A percentile compares a stretch with the other conserved stretches of the same genome.
Conservation (phyloP, 1,139 yeast genomes). For the Sugiyamaella novakii region DNA sequence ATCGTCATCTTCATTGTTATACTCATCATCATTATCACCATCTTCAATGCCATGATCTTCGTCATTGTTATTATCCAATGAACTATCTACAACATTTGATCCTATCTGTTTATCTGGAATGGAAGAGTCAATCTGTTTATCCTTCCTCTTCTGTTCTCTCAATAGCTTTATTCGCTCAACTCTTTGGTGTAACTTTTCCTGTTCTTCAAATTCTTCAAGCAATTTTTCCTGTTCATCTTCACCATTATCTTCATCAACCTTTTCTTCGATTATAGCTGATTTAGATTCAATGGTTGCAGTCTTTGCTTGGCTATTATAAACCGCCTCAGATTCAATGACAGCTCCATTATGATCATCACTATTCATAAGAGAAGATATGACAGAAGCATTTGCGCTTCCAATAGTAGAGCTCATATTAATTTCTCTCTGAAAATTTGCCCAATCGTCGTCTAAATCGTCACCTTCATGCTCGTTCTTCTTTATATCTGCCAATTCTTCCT, state of each 20-base stretch:
- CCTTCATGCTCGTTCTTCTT: neutral
- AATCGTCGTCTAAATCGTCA: constrained; percentile 25
- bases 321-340: constrained; percentile 13
- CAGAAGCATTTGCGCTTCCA: neutral
- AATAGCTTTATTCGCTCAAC: constrained; percentile 19
- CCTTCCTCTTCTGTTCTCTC: constrained; percentile 14
- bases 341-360: neutral
- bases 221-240: constrained; percentile 21
- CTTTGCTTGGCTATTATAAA: neutral
- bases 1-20: constrained; percentile 24
- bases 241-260: neutral
- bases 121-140: too few relatives aligned
- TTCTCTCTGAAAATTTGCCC: constrained; percentile 30
- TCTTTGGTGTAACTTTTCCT: constrained; percentile 21
- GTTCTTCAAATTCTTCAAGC: constrained; percentile 24
- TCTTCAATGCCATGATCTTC: neutral
- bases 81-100: too few relatives aligned
- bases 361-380: neutral
- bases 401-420: constrained; percentile 17
- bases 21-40: constrained; percentile 12
- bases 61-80: too few relatives aligned
- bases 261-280: neutral
- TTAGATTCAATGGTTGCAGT: neutral
- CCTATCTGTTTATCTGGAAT: too few relatives aligned
- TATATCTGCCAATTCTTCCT: neutral